Conservation (phyloP, 768 basidiomycete species). For the Melanogaster broomeanus region DNA sequence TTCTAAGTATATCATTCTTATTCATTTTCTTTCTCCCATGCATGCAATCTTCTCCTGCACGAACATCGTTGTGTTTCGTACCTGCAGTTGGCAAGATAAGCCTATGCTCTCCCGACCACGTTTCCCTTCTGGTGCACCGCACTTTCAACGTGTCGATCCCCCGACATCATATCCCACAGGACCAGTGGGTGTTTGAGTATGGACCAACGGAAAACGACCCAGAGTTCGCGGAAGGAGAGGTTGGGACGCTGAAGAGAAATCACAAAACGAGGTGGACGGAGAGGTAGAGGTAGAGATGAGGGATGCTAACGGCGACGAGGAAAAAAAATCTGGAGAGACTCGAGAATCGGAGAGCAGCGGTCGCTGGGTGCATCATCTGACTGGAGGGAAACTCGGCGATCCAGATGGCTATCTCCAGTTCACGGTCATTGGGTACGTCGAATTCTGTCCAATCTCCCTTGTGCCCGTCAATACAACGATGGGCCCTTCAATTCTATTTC, state of each 20-base stretch:
- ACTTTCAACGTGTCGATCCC: slow-evolving; percentile 98
- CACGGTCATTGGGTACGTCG: slow-evolving; percentile 74
- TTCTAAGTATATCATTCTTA: background rate
- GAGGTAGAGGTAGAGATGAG: slow-evolving; percentile 14
- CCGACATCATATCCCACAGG: slow-evolving; percentile 81
- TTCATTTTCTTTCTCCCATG: too few species aligned
- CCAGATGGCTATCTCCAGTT: slow-evolving; percentile 70
- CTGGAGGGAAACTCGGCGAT: slow-evolving; percentile 70
- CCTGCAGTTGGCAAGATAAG: slow-evolving; percentile 79
- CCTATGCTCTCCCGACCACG: slow-evolving; percentile 88
- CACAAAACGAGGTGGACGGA: background rate
- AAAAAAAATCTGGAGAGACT: slow-evolving; percentile 13
- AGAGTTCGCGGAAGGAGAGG: slow-evolving; percentile 52
- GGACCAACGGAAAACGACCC: slow-evolving; percentile 81
- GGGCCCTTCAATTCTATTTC: background rate
- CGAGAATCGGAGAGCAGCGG: slow-evolving; percentile 55
- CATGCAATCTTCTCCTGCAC: background rate
- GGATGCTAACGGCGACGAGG: background rate
- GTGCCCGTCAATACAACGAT: background rate
- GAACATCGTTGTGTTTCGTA: background rate
- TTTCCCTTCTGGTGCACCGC: slow-evolving; percentile 84
- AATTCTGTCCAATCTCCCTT: background rate
- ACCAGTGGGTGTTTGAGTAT: slow-evolving; percentile 85
- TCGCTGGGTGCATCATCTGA: slow-evolving; percentile 76
- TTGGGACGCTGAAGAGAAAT: slow-evolving; percentile 22